Conservation (phyloP, 2,329 filamentous ascomycete species). For the Westerdykella aurantiaca region DNA sequence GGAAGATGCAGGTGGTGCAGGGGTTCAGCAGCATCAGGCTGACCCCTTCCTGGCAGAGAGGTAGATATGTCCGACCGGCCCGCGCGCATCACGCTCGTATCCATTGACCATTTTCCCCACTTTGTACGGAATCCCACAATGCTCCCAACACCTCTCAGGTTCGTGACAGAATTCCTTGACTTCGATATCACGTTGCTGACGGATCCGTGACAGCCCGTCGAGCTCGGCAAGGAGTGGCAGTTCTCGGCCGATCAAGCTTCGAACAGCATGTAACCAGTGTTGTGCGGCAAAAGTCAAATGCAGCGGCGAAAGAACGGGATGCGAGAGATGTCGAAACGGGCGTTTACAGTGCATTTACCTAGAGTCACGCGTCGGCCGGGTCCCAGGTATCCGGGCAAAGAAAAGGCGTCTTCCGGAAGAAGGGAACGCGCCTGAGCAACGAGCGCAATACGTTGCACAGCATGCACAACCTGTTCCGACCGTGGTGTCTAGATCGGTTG, state of each 20-base stretch:
- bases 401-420: not conserved
- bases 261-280: conserved; percentile 5
- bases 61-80: not conserved
- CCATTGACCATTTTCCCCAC: not conserved
- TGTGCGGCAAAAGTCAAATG: conserved; percentile 7
- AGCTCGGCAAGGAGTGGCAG: not conserved
- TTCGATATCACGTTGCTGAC: not conserved
- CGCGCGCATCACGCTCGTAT: not conserved
- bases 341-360: conserved; percentile 4
- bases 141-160: not conserved
- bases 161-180: not conserved
- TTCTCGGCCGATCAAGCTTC: conserved; percentile 3
- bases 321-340: conserved; percentile 3
- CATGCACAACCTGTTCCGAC: not conserved
- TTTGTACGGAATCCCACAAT: not conserved
- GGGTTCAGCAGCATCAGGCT: not conserved
- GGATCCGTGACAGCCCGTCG: not conserved
- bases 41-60: not conserved
- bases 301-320: conserved; percentile 6
- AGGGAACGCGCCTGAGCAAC: too few species aligned
- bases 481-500: not conserved
- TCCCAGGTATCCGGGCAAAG: conserved; percentile 4
- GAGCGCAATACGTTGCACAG: not conserved
- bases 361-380: conserved; percentile 8
- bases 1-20: not conserved